Evolutionary conservation across 2,329 filamentous ascomycete genomes (phyloP), one percentile per base, ranked within the genome.

Genomic region (Plectosphaerella plurivora): DNA sequence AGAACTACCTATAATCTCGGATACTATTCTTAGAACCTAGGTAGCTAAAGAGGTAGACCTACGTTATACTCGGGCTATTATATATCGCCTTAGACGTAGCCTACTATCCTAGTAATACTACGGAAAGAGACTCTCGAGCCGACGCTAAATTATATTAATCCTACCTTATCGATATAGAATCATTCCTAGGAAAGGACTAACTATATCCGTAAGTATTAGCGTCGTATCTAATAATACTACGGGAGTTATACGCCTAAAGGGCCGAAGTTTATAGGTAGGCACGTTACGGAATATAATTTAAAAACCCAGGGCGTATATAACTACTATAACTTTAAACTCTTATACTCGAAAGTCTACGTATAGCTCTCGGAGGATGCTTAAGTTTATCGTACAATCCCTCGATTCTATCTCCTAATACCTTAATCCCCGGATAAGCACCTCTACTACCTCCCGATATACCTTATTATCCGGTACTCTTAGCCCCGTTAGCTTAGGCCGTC

Each of bases 301-400:
- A 10, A 10, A 5, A 10, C 5, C 25, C 25, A 28, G 5, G 25
- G 5, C 5, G 25, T 28, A 28, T 28, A 28, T 28, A 8, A 9
- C 36, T 16, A 39, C 15, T 12, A 39, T 7, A 14, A 15, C n/a
- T n/a, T n/a, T n/a, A n/a, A n/a, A n/a, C n/a, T n/a, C n/a, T n/a
- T n/a, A n/a, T n/a, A n/a, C n/a, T 16, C 36, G 25, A 42, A 52
- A 52, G 16, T 47, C 50, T 12, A 22, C 11, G 22, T 52, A 45
- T 35, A 52, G 22, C 3, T 16, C 20, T 14, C n/a, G 50, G 14
- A 52, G 44, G 4, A 52, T 47, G 11, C 37, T 15, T 3, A 52
- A 35, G 35, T 52, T 47, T 3, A 28, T 52, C 36, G 50, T 45
- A 25, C 50, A 52, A 22, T 52, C 50, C 22, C 50, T 47, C 35